phyloP scores from a whole-genome alignment of 2,329 filamentous ascomycete species.

The Zymoseptoria tritici region DNA sequence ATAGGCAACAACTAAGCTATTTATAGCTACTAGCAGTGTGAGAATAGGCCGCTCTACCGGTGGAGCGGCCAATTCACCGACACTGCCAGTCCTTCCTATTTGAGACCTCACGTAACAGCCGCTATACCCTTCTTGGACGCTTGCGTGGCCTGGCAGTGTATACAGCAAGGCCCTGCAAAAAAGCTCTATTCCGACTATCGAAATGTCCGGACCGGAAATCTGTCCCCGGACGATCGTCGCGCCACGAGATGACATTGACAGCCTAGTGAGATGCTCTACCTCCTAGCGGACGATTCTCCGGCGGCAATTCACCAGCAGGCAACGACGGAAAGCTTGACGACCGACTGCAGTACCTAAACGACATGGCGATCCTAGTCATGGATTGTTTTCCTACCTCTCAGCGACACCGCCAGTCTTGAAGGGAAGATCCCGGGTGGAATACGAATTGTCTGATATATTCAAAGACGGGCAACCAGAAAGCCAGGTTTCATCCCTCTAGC shows the following conservation, averaged over 20 bases:
- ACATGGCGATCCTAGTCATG: not conserved
- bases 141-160: too few relatives aligned
- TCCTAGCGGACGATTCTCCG: not conserved
- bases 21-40: too few relatives aligned
- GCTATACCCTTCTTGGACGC: too few relatives aligned
- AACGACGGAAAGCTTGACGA: not conserved
- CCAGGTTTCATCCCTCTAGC: not conserved
- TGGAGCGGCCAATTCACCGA: too few relatives aligned
- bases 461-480: not conserved
- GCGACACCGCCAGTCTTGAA: not conserved
- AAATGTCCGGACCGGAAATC: not conserved
- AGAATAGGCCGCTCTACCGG: too few relatives aligned
- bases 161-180: too few relatives aligned
- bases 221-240: not conserved
- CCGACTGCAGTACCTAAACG: too few relatives aligned
- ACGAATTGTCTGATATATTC: not conserved
- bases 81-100: too few relatives aligned
- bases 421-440: not conserved
- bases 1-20: too few relatives aligned
- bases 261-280: not conserved
- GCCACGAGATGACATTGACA: not conserved
- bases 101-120: too few relatives aligned
- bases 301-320: not conserved
- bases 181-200: not conserved
- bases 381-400: not conserved